A percentile compares a stretch with the other conserved stretches of the same genome.
Conservation (phyloP, 306 rosid species). For the Cyamopsis tetragonoloba region DNA sequence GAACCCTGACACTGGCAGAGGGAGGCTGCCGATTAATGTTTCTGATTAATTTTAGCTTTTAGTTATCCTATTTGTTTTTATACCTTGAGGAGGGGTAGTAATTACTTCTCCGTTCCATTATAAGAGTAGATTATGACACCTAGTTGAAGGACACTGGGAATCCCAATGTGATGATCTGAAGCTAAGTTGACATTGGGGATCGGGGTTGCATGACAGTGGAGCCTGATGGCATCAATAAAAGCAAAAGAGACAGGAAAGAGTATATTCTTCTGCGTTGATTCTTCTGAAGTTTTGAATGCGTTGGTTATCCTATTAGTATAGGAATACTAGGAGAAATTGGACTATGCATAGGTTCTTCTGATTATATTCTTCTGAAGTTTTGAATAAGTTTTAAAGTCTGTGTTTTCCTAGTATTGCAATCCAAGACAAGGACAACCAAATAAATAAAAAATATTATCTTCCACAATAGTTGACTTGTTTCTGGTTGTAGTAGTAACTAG, state of each 20-base stretch:
- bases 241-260: neutral
- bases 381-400: conserved; percentile 5
- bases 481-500: conserved; percentile 1
- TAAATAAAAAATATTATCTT: neutral
- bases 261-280: too few species aligned
- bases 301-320: too few species aligned
- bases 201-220: neutral
- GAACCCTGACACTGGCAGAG: too few species aligned
- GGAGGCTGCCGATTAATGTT: too few species aligned
- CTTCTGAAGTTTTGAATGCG: too few species aligned
- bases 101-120: neutral
- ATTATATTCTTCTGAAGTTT: conserved; percentile 10
- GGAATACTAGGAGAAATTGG: conserved; percentile 15
- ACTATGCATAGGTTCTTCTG: neutral
- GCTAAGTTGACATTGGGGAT: neutral
- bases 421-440: conserved; percentile 1
- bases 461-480: conserved; percentile 2
- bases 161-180: neutral
- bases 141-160: neutral
- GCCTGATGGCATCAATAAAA: neutral
- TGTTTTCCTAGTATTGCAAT: neutral
- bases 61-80: too few species aligned
- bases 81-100: neutral
- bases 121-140: neutral
- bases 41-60: too few species aligned